Evolutionary conservation across 345 rosid genomes (phyloP), one percentile per base, ranked within the genome.

Genomic region (Jatropha curcas): DNA sequence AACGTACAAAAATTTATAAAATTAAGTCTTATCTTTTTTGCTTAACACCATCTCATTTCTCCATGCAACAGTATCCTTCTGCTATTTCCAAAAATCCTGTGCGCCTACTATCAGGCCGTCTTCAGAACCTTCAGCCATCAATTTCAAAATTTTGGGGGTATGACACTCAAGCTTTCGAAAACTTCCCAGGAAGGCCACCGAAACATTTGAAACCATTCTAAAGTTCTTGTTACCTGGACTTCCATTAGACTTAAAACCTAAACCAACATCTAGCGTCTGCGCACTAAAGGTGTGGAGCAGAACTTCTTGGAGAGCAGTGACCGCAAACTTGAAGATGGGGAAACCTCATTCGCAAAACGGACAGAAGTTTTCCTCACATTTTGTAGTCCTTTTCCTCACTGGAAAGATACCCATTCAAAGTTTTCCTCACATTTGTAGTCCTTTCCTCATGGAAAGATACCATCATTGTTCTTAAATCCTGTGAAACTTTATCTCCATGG

Each of bases 391-490:
- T n/a, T n/a, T n/a, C 48, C 86, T 92, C 12, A 88, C 90, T 70
- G 67, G 95, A 19, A 89, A 90, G 81, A 84, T 97, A 61, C n/a
- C n/a, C n/a, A n/a, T n/a, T n/a, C n/a, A 97, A 94, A 75, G 74
- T 89, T 71, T 92, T 90, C 83, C 90, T 94, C 80, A 89, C 97
- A 22, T 87, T 94, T 57, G 89, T 92, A 35, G 82, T 89, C 69
- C 84, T 88, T 57, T 78, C 93, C 43, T 89, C 98, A 31, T 88
- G 97, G 96, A 92, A 84, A 82, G 97, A 90, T 53, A 92, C 91
- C 61, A 85, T 88, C 68, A 80, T 82, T 1, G 92, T 92, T 68
- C 88, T 90, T 37, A 88, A 84, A 86, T 80, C 91, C n/a, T 89
- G 97, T 14, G 81, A 85, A 77, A 73, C 68, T 71, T 82, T 90